phyloP scores from a whole-genome alignment of 805 yeast genomes.

The Saccharomycopsis lassenensis region DNA sequence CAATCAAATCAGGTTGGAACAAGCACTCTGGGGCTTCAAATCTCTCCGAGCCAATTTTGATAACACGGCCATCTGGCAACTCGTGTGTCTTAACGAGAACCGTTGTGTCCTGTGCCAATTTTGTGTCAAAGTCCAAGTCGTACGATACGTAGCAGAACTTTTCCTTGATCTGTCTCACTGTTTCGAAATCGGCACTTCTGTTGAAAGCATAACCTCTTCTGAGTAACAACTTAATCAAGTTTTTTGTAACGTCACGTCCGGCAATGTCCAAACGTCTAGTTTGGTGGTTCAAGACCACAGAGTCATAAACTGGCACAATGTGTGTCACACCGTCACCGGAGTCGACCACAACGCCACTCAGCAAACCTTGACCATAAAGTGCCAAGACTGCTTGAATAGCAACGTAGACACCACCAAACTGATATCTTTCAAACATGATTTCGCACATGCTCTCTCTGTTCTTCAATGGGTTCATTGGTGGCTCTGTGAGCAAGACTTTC shows the following conservation, averaged over 20 bases:
- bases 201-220: slow-evolving; percentile 97
- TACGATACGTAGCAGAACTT: slow-evolving; percentile 91
- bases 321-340: slow-evolving; percentile 99
- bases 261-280: slow-evolving; percentile 93
- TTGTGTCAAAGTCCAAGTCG: slow-evolving; percentile 82
- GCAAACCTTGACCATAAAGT: slow-evolving; percentile 90
- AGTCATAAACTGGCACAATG: slow-evolving; percentile 95
- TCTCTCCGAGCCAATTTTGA: slow-evolving; percentile 90
- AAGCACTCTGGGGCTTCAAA: slow-evolving; percentile 95
- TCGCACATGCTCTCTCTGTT: slow-evolving; percentile 89
- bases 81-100: slow-evolving; percentile 85
- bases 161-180: slow-evolving; percentile 96
- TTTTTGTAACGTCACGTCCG: slow-evolving; percentile 97
- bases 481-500: slow-evolving; percentile 86
- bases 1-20: slow-evolving; percentile 92
- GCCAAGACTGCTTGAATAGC: slow-evolving; percentile 98
- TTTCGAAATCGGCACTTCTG: slow-evolving; percentile 97
- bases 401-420: slow-evolving; percentile 86
- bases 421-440: slow-evolving; percentile 84
- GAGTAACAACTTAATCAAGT: slow-evolving; percentile 77
- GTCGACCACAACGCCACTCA: slow-evolving; percentile 96
- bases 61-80: slow-evolving; percentile 92
- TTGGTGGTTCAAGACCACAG: slow-evolving; percentile 89
- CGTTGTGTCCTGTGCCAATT: slow-evolving; percentile 88
- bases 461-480: slow-evolving; percentile 93